Evolutionary conservation across 75 land plant genomes (phyloP).

Genomic region (Pinus albicaulis): DNA sequence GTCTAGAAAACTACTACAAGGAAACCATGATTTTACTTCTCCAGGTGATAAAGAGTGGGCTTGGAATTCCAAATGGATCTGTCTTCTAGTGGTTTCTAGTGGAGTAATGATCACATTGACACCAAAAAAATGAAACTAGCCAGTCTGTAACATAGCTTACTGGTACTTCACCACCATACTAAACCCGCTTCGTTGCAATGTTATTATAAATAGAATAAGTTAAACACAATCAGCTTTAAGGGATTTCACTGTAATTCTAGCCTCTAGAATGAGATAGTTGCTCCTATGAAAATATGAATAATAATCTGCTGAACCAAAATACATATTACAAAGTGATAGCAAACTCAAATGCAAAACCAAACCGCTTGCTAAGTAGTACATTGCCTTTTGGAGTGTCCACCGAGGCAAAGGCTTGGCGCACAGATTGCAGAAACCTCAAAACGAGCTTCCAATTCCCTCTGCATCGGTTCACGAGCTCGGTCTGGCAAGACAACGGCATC

Average conservation of each 20-base stretch:
- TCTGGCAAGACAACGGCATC: constrained; percentile 29
- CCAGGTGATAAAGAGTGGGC: too few species aligned
- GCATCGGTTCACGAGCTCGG: constrained; percentile 58
- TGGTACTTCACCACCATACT: not conserved
- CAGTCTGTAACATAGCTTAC: not conserved
- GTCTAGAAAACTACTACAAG: too few species aligned
- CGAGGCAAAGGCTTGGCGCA: constrained; percentile 50
- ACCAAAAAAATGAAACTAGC: not conserved
- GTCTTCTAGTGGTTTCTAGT: not conserved
- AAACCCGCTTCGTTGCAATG: not conserved
- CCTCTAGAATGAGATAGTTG: too few species aligned
- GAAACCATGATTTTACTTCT: too few species aligned
- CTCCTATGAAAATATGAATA: not conserved
- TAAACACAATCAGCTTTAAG: not conserved
- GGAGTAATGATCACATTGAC: not conserved
- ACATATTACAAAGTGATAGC: not conserved
- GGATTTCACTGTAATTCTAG: not conserved
- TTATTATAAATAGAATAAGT: not conserved
- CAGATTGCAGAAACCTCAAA: constrained; percentile 73
- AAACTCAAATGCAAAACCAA: constrained; percentile 2
- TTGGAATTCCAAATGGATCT: too few species aligned
- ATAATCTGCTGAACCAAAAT: not conserved
- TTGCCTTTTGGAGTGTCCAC: constrained; percentile 75
- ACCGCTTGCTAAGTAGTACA: constrained; percentile 41
- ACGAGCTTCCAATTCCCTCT: constrained; percentile 84